Base-by-base conservation (phyloP, 805 yeast species). In the Kodamaea fukazawae region DNA sequence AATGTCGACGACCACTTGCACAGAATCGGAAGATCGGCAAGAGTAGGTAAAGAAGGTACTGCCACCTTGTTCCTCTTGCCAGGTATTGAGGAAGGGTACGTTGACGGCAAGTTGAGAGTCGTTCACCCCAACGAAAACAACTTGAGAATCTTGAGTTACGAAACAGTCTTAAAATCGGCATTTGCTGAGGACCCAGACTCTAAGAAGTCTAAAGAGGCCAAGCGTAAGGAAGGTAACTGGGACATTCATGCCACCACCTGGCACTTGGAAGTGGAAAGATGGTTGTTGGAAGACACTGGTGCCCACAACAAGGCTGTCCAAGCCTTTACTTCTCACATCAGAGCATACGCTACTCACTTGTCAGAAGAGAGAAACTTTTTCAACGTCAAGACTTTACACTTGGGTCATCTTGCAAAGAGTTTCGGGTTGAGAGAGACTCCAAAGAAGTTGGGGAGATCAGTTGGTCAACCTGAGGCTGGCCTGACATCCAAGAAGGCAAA, bases 371-470 rank as follows among this genome's bases (percentile, higher is more conserved):
- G 90, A 56, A 76, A 73, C 35, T 79, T 75, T 47, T 93, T 93
- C 71, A 89, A 87, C 55, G 82, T 93, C 23, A 85, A 85, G 51
- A 63, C 73, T 25, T 67, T 95, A 43, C 99, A 93, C 71, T 68
- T 95, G 49, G 99, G 99, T 20, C 99, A 93, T 68, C 68, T 95
- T 53, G 97, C 98, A 14, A 93, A 93, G 60, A 76, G 93, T 47
- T 95, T 95, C 61, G 99, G 91, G 2, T 69, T 93, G 38, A 79
- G 99, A 63, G 99, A 93, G 53, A 83, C 95, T 6, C 99, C 99
- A 20, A 88, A 85, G 67, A 78, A 77, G 50, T 70, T 85, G 55
- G 88, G 90, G 23, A 61, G 64, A 26, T 52, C 65, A 29, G 52
- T 44, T 25, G 62, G 54, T 16, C 32, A 38, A 12, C 25, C 23